These are phyloP conservation scores for Nannochloropsis gaditana DNA, from an alignment of 108 stramenopile genomes.

Conservation along the genomic window DNA sequence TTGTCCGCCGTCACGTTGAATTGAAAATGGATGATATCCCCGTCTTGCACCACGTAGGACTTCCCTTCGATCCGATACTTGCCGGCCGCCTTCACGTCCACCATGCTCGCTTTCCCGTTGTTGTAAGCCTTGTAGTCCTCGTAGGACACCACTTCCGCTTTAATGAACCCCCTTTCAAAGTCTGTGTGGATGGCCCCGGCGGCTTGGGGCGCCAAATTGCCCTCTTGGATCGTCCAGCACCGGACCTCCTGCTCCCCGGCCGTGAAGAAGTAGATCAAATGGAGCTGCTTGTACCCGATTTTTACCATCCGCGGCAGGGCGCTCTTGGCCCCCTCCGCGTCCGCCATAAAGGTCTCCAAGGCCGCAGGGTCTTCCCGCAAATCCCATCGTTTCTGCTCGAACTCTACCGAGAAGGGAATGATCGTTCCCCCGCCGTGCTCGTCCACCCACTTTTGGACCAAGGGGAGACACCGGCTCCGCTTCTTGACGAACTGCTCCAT, in stretches of 20 bases:
- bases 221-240: slow-evolving; percentile 96
- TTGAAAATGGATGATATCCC: slow-evolving; percentile 67
- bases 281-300: slow-evolving; percentile 83
- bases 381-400: slow-evolving; percentile 81
- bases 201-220: slow-evolving; percentile 77
- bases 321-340: slow-evolving; percentile 51
- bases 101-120: slow-evolving; percentile 67
- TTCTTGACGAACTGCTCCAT: slow-evolving; percentile 92
- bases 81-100: slow-evolving; percentile 91
- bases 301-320: slow-evolving; percentile 93
- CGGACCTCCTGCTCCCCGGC: slow-evolving; percentile 96
- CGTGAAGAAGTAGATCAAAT: slow-evolving; percentile 97
- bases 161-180: slow-evolving; percentile 99
- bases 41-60: slow-evolving; percentile 74
- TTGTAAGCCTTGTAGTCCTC: slow-evolving; percentile 92
- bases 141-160: slow-evolving; percentile 91
- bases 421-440: slow-evolving; percentile 90
- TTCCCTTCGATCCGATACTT: slow-evolving; percentile 97
- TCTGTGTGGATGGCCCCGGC: slow-evolving; percentile 98
- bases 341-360: slow-evolving; percentile 40
- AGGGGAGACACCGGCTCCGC: slow-evolving; percentile 65
- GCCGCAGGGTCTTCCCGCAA: slow-evolving; percentile 58
- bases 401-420: slow-evolving; percentile 95
- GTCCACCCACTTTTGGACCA: slow-evolving; percentile 89
- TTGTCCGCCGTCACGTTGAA: slow-evolving; percentile 46